These are phyloP conservation scores for Leccinum olivaceopallidum DNA, from an alignment of 768 basidiomycete species.

Conservation along the genomic window DNA sequence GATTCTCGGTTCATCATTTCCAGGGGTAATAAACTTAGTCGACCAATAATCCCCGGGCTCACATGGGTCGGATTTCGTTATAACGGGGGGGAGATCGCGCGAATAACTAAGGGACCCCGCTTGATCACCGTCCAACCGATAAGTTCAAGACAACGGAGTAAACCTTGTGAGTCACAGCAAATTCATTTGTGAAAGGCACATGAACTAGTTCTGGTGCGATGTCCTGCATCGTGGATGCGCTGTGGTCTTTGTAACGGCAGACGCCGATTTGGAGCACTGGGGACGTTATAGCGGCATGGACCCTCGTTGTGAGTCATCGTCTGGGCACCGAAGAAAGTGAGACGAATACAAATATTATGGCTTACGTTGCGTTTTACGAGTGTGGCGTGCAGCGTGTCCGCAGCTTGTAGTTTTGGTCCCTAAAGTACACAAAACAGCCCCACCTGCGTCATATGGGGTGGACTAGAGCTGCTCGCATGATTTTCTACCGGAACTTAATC, in stretches of 20 bases:
- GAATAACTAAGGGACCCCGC: slow-evolving; percentile 1
- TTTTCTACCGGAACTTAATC: not conserved
- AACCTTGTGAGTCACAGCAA: not conserved
- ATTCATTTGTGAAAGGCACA: slow-evolving; percentile 1
- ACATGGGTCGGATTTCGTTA: not conserved
- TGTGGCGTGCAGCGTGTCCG: not conserved
- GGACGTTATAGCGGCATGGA: not conserved
- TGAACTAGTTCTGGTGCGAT: not conserved
- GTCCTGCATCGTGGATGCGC: not conserved
- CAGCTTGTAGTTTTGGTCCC: not conserved
- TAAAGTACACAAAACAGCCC: not conserved
- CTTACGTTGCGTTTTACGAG: not conserved
- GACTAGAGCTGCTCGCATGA: not conserved
- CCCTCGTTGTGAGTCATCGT: not conserved
- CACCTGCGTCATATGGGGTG: not conserved
- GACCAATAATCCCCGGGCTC: not conserved
- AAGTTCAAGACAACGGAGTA: not conserved
- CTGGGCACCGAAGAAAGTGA: not conserved
- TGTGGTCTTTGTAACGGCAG: not conserved
- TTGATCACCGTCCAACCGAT: not conserved
- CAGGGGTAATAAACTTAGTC: not conserved
- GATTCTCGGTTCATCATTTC: slow-evolving; percentile 1
- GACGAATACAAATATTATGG: not conserved
- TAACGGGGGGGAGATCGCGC: slow-evolving; percentile 14
- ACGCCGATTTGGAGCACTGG: not conserved